Evolutionary conservation across 192 early-diverging fungal genomes (phyloP).

Genomic region (Mortierella antarctica): DNA sequence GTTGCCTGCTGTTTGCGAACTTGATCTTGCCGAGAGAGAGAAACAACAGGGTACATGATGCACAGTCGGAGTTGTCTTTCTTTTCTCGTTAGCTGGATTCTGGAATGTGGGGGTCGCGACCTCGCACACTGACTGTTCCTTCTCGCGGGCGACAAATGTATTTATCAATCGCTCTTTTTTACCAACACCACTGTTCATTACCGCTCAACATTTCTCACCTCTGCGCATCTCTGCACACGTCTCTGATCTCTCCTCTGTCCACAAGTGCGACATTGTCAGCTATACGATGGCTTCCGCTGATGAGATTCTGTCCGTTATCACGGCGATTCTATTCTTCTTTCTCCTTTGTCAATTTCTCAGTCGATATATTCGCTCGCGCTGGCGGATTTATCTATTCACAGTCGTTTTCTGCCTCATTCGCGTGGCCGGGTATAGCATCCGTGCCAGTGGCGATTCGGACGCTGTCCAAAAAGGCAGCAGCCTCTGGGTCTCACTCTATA

Average conservation of each 20-base stretch:
- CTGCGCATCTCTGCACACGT: too few relatives aligned
- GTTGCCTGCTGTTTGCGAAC: too few relatives aligned
- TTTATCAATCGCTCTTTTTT: too few relatives aligned
- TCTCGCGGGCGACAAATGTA: too few relatives aligned
- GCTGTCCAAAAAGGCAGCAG: background rate
- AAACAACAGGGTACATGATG: too few relatives aligned
- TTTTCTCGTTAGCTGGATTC: too few relatives aligned
- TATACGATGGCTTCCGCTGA: conserved; percentile 5
- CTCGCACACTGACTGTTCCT: too few relatives aligned
- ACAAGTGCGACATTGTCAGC: background rate
- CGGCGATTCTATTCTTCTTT: background rate
- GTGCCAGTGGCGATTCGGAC: conserved; percentile 10
- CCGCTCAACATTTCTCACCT: too few relatives aligned
- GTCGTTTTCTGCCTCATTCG: conserved; percentile 9
- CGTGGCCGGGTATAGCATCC: conserved; percentile 13
- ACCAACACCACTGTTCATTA: too few relatives aligned
- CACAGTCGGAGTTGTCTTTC: too few relatives aligned
- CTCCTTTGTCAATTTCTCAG: conserved; percentile 1
- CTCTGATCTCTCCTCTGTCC: background rate
- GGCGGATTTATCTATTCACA: background rate
- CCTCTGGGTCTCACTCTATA: conserved; percentile 4
- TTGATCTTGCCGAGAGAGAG: too few relatives aligned
- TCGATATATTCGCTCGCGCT: background rate
- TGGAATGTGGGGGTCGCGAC: too few relatives aligned
- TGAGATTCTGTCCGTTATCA: conserved; percentile 5